Percentiles rank a stretch among this genome's conserved stretches.
These are phyloP conservation scores for Effrenium voratum DNA, from an alignment of 73 alveolate genomes.

Conservation along the genomic window DNA sequence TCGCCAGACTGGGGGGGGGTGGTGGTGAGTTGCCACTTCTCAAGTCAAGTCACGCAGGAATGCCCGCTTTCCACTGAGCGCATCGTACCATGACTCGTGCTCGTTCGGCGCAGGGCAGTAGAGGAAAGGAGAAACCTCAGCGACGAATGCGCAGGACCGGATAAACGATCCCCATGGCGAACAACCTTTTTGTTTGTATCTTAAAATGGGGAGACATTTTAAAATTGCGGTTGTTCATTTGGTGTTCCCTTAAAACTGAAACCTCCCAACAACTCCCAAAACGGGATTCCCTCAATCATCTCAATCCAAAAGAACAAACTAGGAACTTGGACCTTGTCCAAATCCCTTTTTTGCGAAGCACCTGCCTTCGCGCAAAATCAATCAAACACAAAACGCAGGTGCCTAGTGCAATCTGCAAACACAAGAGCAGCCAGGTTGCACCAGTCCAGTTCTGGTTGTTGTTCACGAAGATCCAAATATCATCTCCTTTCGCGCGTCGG, in stretches of 20 bases:
- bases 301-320: no score
- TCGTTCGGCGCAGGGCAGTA: constrained; percentile 81
- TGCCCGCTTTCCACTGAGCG: constrained; percentile 45
- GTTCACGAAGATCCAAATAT: constrained; percentile 61
- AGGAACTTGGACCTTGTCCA: no score
- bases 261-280: no score
- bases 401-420: background rate
- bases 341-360: no score
- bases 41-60: constrained; percentile 31
- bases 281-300: no score
- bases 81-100: constrained; percentile 74
- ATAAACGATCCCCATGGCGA: background rate
- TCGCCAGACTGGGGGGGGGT: no score
- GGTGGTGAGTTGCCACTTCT: background rate
- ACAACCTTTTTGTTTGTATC: background rate
- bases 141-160: background rate
- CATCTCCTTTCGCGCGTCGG: background rate
- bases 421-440: background rate
- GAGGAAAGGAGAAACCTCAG: constrained; percentile 48
- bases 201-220: no score
- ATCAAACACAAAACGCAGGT: background rate
- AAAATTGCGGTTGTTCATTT: no score
- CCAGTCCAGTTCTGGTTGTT: constrained; percentile 91
- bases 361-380: background rate
- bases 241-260: no score